Evolutionary conservation across 345 rosid species (phyloP).

Genomic region (Populus alba): DNA sequence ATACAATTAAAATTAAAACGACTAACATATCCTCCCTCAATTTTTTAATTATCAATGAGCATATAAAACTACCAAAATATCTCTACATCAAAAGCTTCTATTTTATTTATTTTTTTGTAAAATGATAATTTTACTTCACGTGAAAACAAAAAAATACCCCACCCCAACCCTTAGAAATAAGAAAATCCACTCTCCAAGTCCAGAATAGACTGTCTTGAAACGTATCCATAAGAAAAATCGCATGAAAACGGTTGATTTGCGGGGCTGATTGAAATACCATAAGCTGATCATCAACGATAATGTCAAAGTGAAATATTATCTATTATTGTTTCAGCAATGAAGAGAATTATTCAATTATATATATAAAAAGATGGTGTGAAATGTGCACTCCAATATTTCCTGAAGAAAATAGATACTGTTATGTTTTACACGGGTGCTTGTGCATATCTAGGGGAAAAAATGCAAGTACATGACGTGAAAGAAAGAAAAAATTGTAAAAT

Average conservation of each 20-base stretch:
- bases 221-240: neutral
- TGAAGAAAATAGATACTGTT: neutral
- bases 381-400: neutral
- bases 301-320: neutral
- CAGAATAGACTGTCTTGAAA: no score
- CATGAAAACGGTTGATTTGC: neutral
- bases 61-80: no score
- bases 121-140: no score
- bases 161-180: no score
- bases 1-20: no score
- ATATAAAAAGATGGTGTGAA: neutral
- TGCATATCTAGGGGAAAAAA: neutral
- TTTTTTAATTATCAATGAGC: no score
- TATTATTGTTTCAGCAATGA: neutral
- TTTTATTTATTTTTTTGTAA: no score
- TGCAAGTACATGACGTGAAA: neutral
- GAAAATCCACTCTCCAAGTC: no score
- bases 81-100: no score
- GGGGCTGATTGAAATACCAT: neutral
- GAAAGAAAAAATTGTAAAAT: neutral
- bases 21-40: no score
- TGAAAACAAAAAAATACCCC: no score
- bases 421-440: neutral
- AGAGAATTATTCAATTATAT: neutral
- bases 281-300: neutral